Conservation (phyloP, 306 rosid species). For the Carpinus viminea region DNA sequence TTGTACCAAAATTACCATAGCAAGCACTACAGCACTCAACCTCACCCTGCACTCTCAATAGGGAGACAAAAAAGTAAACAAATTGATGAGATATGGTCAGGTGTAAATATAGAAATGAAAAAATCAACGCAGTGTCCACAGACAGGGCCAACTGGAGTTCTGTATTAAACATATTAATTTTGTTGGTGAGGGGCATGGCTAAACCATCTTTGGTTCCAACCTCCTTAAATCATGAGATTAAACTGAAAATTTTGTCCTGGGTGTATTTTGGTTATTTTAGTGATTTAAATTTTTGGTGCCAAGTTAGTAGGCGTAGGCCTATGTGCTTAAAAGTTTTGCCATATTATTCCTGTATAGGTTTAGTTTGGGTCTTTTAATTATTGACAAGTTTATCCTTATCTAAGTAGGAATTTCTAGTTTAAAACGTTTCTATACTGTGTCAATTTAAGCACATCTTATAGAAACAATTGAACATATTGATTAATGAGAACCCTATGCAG, state of each 20-base stretch:
- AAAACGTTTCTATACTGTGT: neutral
- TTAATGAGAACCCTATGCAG: neutral
- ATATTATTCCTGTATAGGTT: neutral
- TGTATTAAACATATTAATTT: neutral
- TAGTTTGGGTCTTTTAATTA: neutral
- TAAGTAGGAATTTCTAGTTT: neutral
- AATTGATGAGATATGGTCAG: neutral
- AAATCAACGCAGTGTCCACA: neutral
- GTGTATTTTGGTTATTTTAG: neutral
- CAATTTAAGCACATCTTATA: neutral
- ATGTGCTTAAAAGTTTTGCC: neutral
- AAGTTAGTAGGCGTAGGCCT: neutral
- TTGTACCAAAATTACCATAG: neutral
- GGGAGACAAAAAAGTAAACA: neutral
- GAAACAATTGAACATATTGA: neutral
- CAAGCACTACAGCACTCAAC: neutral
- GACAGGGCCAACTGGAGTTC: neutral
- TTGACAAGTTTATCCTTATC: neutral
- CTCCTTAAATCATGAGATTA: neutral
- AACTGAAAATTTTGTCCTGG: neutral
- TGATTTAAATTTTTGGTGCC: neutral
- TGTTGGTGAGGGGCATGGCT: neutral
- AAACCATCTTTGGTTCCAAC: neutral
- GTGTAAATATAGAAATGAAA: neutral
- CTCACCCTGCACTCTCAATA: neutral